Evolutionary conservation across 2,329 filamentous ascomycete genomes (phyloP), one percentile per base, ranked within the genome.

Genomic region (Teratosphaeria gauchensis): DNA sequence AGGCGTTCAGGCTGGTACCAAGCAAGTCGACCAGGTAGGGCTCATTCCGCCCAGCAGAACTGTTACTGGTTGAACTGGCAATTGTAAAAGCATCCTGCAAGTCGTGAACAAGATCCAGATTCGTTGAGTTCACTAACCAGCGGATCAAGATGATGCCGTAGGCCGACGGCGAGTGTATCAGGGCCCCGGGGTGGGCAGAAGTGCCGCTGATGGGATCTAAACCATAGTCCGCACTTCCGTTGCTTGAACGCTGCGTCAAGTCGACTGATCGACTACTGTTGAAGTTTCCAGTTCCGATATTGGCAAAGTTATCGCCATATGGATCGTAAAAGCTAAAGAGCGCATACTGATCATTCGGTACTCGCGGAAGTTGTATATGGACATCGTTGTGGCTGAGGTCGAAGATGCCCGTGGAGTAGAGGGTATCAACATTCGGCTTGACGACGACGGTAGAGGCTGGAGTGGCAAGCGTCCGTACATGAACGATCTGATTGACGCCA

Each of bases 391-490:
- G 57, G 52, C 57, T 61, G n/a, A 68, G 55, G 53, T 66, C 66
- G 56, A 58, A 64, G n/a, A 64, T 57, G 2, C 51, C 53, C 1
- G 57, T 55, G 2, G 64, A 63, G 51, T 66, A 68, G 2, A 66
- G n/a, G 9, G 66, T 68, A 53, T 68, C 66, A 11, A 62, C 59
- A 46, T 66, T 68, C 4, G 66, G 65, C 52, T 62, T 65, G 4
- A 68, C 65, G 16, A 66, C 62, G 5, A n/a, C 51, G 3, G 53
- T 54, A 19, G 51, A 35, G 4, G 30, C 53, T 16, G 64, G 51
- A 6, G 59, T 61, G 0, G 56, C 14, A 8, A 65, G 61, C 16
- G 54, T n/a, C 8, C 58, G 58, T 9, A 19, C 42, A 24, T 63
- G 60, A 14, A 56, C 57, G 21, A 64, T 19, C 9, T 54, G 53